Percentiles rank a stretch among this genome's conserved stretches.
Conservation (phyloP, 73 alveolate genomes). For the Symbiodinium pilosum region DNA sequence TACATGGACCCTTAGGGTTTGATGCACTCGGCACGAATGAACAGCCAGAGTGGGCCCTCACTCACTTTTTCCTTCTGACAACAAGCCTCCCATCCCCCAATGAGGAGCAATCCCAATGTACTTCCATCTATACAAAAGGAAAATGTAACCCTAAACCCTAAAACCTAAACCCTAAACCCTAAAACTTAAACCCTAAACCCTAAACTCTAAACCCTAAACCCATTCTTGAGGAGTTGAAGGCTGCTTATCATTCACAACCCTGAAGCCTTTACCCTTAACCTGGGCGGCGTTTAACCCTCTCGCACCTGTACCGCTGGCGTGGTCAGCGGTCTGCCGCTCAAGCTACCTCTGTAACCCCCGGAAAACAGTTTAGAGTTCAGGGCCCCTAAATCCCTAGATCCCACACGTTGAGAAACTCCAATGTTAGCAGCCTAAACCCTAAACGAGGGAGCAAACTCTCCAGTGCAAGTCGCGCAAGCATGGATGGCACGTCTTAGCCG, state of each 20-base stretch:
- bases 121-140: neutral
- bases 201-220: neutral
- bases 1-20: too few relatives aligned
- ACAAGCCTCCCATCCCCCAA: too few relatives aligned
- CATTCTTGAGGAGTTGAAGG: too few relatives aligned
- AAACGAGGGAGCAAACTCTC: too few relatives aligned
- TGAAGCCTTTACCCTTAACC: neutral
- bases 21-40: neutral
- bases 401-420: too few relatives aligned
- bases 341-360: neutral
- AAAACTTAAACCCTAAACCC: neutral
- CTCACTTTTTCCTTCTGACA: too few relatives aligned
- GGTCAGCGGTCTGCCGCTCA: slow-evolving; percentile 52
- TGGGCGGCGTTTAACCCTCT: neutral
- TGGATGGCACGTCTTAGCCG: too few relatives aligned
- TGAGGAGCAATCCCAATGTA: too few relatives aligned
- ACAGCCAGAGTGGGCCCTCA: neutral
- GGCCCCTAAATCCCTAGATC: too few relatives aligned
- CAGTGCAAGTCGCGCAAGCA: too few relatives aligned
- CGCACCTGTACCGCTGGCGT: slow-evolving; percentile 64
- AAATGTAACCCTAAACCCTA: neutral
- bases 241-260: too few relatives aligned
- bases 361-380: neutral
- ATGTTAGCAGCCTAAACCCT: too few relatives aligned
- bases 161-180: neutral